phyloP scores from a whole-genome alignment of 805 yeast genomes.

The Kodamaea sagamina region DNA sequence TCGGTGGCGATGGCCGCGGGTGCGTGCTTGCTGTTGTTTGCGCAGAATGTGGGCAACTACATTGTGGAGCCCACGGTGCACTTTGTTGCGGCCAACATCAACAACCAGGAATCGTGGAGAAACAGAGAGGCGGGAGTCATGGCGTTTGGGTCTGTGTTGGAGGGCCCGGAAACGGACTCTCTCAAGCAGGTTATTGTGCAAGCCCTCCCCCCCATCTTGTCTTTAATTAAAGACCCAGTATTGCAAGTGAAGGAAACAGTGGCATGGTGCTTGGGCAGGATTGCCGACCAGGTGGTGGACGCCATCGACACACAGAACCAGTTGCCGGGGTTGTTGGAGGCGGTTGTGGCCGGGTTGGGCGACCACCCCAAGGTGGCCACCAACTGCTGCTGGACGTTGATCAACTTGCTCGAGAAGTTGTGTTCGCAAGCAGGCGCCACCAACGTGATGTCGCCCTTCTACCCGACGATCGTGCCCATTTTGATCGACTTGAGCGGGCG shows the following conservation, averaged over 20 bases:
- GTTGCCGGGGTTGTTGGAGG: constrained; percentile 70
- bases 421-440: constrained; percentile 53
- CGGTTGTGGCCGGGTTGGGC: constrained; percentile 75
- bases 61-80: constrained; percentile 82
- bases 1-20: constrained; percentile 98
- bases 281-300: constrained; percentile 81
- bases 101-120: constrained; percentile 61
- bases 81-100: constrained; percentile 78
- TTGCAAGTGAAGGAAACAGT: constrained; percentile 94
- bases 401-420: constrained; percentile 86
- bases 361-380: constrained; percentile 93
- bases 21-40: constrained; percentile 91
- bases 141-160: constrained; percentile 97
- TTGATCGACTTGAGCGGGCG: constrained; percentile 69
- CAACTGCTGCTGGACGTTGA: constrained; percentile 97
- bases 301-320: constrained; percentile 68
- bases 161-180: constrained; percentile 83
- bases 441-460: constrained; percentile 73
- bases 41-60: constrained; percentile 83
- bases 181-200: constrained; percentile 69
- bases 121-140: constrained; percentile 95
- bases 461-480: constrained; percentile 66
- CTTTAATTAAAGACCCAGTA: constrained; percentile 69
- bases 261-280: constrained; percentile 97
- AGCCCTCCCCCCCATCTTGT: constrained; percentile 79